A percentile compares a stretch with the other conserved stretches of the same genome.
phyloP scores from a whole-genome alignment of 441 rosid species.

The Populus hybrid region DNA sequence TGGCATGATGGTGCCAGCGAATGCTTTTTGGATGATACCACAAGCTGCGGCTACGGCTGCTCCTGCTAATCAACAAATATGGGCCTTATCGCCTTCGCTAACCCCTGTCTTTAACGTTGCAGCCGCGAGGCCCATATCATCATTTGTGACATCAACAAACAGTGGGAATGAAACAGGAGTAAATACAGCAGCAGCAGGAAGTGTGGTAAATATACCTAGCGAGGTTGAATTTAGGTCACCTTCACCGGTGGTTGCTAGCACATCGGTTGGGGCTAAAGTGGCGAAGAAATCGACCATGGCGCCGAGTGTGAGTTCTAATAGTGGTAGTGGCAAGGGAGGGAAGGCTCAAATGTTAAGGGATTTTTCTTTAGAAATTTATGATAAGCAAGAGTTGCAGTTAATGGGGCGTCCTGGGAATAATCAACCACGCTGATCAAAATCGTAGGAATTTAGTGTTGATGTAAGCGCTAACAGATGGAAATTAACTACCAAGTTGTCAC shows the following conservation, averaged over 20 bases:
- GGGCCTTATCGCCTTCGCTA: constrained; percentile 42
- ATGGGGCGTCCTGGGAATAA: constrained; percentile 30
- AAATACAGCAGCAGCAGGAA: not conserved
- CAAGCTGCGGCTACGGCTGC: constrained; percentile 12
- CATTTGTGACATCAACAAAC: constrained; percentile 15
- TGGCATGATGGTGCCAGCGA: constrained; percentile 44
- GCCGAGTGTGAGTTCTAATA: constrained; percentile 35
- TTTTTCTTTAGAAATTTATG: constrained; percentile 49
- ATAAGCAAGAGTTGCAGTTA: constrained; percentile 44
- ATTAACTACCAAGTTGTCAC: not conserved
- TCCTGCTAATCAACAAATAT: constrained; percentile 32
- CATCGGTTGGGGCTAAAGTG: constrained; percentile 34
- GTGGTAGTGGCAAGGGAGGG: constrained; percentile 17
- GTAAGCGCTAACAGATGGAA: not conserved
- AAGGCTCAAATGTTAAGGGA: constrained; percentile 47
- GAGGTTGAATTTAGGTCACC: constrained; percentile 8
- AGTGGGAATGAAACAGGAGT: constrained; percentile 4
- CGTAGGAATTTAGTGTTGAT: not conserved
- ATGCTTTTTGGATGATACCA: constrained; percentile 54
- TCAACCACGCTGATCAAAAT: not conserved
- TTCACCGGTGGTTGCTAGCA: constrained; percentile 23
- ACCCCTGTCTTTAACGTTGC: constrained; percentile 36
- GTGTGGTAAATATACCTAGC: not conserved
- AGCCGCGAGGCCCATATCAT: constrained; percentile 32
- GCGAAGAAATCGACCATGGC: constrained; percentile 48